Base-by-base conservation (phyloP, 2,329 filamentous ascomycete genomes). In the Amauroascus niger region DNA sequence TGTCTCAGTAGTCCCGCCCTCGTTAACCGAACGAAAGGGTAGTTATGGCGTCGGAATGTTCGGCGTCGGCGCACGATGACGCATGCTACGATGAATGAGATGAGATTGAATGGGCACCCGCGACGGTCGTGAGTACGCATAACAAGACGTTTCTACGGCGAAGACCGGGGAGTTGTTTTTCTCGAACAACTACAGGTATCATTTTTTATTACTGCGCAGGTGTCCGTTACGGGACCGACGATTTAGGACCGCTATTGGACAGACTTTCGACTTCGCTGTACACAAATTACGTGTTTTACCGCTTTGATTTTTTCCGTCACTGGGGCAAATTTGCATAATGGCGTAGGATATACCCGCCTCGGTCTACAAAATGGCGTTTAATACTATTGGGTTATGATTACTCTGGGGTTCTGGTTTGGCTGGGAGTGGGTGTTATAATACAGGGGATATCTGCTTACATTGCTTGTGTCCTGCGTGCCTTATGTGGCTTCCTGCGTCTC, bases 331-430 rank as follows among this genome's bases (percentile, higher is more conserved):
- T 71, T 72, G 70, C 70, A 72, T 72, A 63, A 68, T 64, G 70
- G 70, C 71, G 69, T 70, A 71, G 70, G 70, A 72, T 73, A 73
- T 73, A 73, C 70, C 70, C 70, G 69, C 69, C 68, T 72, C 52
- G 56, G 52, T 54, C 30, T 20, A 50, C 57, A 57, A 58, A 52
- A 37, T 14, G 58, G 58, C 58, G 59, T 57, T 58, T n/a, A n/a
- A 8, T 24, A 52, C 49, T 50, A 41, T 46, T 53, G 37, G 49
- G 49, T 47, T 53, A 28, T 53, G 6, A 40, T 53, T 43, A n/a
- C 30, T 52, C 22, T 20, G 49, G 37, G 35, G 9, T 50, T 50
- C 37, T 32, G 48, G 49, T 35, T 26, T 44, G 49, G 37, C n/a
- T 33, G 18, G 18, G 49, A 28, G 30, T 52, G 20, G 49, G 49